Evolutionary conservation across 441 rosid species (phyloP).

Genomic region (Omphalea diandra): DNA sequence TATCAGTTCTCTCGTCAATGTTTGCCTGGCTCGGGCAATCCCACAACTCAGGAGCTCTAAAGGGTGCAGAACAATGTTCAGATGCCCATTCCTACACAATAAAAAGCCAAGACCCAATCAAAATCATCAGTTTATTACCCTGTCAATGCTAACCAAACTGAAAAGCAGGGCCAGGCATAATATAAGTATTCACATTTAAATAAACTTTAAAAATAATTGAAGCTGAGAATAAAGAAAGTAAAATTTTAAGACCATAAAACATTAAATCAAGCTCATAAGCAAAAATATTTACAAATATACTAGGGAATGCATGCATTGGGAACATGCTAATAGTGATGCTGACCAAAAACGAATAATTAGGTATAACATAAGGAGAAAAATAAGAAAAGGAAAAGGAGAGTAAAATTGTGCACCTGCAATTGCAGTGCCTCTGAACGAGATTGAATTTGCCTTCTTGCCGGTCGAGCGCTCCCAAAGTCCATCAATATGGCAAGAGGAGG

Average conservation of each 20-base stretch:
- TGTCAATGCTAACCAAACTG: background rate
- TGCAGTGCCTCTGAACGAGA: slow-evolving; percentile 94
- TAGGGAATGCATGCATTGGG: background rate
- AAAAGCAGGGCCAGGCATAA: no score
- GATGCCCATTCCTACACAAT: slow-evolving; percentile 86
- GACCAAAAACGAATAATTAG: background rate
- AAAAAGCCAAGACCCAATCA: slow-evolving; percentile 24
- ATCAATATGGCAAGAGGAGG: slow-evolving; percentile 87
- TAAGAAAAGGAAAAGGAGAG: background rate
- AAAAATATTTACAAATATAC: background rate
- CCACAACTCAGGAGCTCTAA: slow-evolving; percentile 99
- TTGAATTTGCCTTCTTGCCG: slow-evolving; percentile 77
- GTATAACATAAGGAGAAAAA: no score
- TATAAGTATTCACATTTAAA: background rate
- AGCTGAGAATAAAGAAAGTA: background rate
- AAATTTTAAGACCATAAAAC: background rate
- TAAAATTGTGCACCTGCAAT: slow-evolving; percentile 62
- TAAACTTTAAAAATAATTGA: background rate
- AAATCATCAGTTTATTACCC: background rate
- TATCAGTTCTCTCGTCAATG: slow-evolving; percentile 97
- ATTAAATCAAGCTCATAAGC: background rate
- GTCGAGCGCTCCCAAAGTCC: slow-evolving; percentile 98
- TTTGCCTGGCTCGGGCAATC: slow-evolving; percentile 94
- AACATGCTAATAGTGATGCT: slow-evolving; percentile 5
- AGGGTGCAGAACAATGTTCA: slow-evolving; percentile 96